Evolutionary conservation across 2,329 filamentous ascomycete genomes (phyloP), one percentile per base, ranked within the genome.

Genomic region (Leptographium procerum): DNA sequence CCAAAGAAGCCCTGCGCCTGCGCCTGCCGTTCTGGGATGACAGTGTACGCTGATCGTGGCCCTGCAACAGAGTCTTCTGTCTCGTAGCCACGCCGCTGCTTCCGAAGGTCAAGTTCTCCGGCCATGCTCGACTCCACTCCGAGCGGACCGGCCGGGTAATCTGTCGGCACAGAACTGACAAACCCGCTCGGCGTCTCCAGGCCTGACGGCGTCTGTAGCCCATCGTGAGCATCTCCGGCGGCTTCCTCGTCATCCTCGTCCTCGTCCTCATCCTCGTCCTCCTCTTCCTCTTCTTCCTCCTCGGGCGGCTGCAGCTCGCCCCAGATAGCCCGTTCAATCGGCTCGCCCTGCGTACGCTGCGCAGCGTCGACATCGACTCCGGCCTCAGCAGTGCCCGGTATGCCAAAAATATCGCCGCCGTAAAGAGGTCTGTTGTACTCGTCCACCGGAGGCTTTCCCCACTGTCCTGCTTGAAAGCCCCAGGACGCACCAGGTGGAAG

Each of bases 401-500:
- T 83, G 60, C 94, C 94, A 68, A 96, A 96, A 26, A 97, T 89
- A 71, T 99, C 94, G 64, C 94, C 92, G 56, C 92, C 94, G 68
- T 91, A 97, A 3, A 96, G 76, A 0, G 94, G 91, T 55, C 89
- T 80, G 70, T 96, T 95, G 70, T 89, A 88, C 65, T 97, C 94
- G 68, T 97, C 92, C 1, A 95, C 85, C 0, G 94, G 94, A 0
- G 94, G 92, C 70, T 97, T 97, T 55, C 94, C 94, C 77, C 92
- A 99, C 61, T 92, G 91, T 60, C 94, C 94, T 9, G 92, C 91
- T 65, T 92, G 88, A 71, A 95, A 99, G 2, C 94, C 94, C 94
- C 94, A 99, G 59, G 86, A 83, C 28, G 88, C 91, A 53, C 92
- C 92, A 1, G 89, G 80, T 2, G 94, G 94, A 13, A 92, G 89